Conservation (phyloP, 2,329 filamentous ascomycete genomes). For the Sclerotiophoma versabilis region DNA sequence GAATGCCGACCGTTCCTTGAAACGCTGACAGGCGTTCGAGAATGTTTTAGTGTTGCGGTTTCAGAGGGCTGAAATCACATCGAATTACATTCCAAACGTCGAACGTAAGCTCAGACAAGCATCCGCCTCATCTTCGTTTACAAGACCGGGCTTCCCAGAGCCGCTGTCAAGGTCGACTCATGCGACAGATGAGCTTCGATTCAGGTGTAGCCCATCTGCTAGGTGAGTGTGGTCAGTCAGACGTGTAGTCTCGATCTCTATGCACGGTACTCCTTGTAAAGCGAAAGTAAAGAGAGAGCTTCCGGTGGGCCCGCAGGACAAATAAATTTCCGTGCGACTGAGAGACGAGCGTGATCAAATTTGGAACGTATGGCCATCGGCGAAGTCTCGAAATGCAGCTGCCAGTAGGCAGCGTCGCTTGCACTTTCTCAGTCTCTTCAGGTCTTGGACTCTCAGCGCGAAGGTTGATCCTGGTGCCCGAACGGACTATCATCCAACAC, state of each 20-base stretch:
- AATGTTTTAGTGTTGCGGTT: conserved; percentile 21
- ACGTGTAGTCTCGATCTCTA: conserved; percentile 10
- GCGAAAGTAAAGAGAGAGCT: neutral
- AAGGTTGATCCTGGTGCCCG: conserved; percentile 5
- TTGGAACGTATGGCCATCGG: conserved; percentile 2
- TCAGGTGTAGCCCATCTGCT: conserved; percentile 3
- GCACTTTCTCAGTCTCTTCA: neutral
- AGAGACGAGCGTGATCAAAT: neutral
- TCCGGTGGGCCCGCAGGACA: conserved; percentile 3
- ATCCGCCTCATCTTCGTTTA: conserved; percentile 11
- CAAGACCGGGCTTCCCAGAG: conserved; percentile 9
- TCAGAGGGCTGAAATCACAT: conserved; percentile 7
- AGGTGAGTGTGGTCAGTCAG: conserved; percentile 21
- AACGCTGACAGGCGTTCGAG: conserved; percentile 31
- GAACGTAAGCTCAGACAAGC: conserved; percentile 15
- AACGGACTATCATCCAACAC: neutral
- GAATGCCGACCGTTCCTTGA: conserved; percentile 29
- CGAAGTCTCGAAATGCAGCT: neutral
- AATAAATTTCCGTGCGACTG: neutral
- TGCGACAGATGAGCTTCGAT: conserved; percentile 14
- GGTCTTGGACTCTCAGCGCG: neutral
- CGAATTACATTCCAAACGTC: conserved; percentile 8
- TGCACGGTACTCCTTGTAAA: conserved; percentile 17
- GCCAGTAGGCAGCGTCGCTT: neutral
- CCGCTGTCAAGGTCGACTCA: conserved; percentile 14